Conservation (phyloP, 768 basidiomycete species). For the Serendipita vermifera region DNA sequence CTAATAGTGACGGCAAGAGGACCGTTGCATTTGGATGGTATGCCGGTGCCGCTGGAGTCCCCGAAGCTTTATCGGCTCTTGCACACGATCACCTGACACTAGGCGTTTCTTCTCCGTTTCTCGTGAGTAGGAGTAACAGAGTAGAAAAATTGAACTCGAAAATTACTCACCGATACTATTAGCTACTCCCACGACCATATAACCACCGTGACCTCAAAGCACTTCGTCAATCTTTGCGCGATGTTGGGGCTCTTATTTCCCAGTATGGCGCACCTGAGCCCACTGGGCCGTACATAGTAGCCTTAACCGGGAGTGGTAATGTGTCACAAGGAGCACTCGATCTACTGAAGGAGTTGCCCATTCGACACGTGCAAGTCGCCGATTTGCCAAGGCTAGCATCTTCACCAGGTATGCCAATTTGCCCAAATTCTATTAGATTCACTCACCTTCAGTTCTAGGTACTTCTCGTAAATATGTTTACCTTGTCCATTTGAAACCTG, state of each 20-base stretch:
- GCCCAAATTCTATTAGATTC: not conserved
- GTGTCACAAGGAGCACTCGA: slow-evolving; percentile 67
- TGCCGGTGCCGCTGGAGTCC: slow-evolving; percentile 78
- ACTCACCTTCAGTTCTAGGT: slow-evolving; percentile 25
- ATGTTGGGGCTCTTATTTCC: slow-evolving; percentile 44
- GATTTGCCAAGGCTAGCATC: slow-evolving; percentile 46
- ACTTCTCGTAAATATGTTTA: slow-evolving; percentile 30
- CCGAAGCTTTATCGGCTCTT: slow-evolving; percentile 67
- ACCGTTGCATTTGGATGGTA: slow-evolving; percentile 88
- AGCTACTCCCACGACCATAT: slow-evolving; percentile 75
- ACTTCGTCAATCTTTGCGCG: slow-evolving; percentile 41
- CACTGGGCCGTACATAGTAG: slow-evolving; percentile 67
- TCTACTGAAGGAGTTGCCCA: slow-evolving; percentile 58
- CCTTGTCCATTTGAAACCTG: slow-evolving; percentile 54
- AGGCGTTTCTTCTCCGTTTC: slow-evolving; percentile 71
- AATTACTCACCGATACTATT: not conserved
- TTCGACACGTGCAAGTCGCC: slow-evolving; percentile 40
- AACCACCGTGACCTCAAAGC: slow-evolving; percentile 45
- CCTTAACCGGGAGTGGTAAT: slow-evolving; percentile 73
- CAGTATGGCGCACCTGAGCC: slow-evolving; percentile 44
- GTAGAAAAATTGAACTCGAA: not conserved
- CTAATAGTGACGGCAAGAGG: slow-evolving; percentile 47
- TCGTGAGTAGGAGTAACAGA: slow-evolving; percentile 36
- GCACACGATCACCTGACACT: slow-evolving; percentile 66
- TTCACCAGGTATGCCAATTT: slow-evolving; percentile 33